Conservation (phyloP, 108 stramenopile species). For the Cyclostephanos tholiformis region DNA sequence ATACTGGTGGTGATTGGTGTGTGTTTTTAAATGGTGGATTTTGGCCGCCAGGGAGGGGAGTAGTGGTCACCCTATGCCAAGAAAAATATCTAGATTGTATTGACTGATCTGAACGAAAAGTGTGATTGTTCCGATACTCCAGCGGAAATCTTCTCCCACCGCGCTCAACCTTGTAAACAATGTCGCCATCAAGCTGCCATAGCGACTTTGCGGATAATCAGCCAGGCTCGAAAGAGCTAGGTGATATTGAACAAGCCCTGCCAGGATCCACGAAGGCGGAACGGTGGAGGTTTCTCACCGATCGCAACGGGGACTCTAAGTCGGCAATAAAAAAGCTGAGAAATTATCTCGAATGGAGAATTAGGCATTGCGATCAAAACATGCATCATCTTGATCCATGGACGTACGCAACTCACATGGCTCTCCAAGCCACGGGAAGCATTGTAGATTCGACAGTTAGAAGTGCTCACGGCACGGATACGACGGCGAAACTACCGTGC, state of each 20-base stretch:
- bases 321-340: slow-evolving; percentile 35
- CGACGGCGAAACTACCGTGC: slow-evolving; percentile 27
- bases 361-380: slow-evolving; percentile 26
- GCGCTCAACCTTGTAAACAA: background rate
- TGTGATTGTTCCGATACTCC: too few relatives aligned
- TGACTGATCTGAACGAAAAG: too few relatives aligned
- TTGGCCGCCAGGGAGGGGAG: too few relatives aligned
- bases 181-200: background rate
- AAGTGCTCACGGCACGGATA: background rate
- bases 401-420: slow-evolving; percentile 33
- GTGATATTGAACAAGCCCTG: slow-evolving; percentile 23
- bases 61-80: too few relatives aligned
- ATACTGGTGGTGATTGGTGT: too few relatives aligned
- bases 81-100: too few relatives aligned
- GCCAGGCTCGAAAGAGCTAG: slow-evolving; percentile 15
- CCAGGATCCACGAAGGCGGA: slow-evolving; percentile 48
- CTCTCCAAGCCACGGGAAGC: slow-evolving; percentile 23
- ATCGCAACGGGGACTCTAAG: slow-evolving; percentile 24
- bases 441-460: background rate
- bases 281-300: slow-evolving; percentile 34
- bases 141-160: background rate
- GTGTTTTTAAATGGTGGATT: too few relatives aligned
- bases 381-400: slow-evolving; percentile 23
- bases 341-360: slow-evolving; percentile 46
- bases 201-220: background rate